These are phyloP conservation scores for Gossypium mustelinum DNA, from an alignment of 345 rosid species.

Conservation along the genomic window DNA sequence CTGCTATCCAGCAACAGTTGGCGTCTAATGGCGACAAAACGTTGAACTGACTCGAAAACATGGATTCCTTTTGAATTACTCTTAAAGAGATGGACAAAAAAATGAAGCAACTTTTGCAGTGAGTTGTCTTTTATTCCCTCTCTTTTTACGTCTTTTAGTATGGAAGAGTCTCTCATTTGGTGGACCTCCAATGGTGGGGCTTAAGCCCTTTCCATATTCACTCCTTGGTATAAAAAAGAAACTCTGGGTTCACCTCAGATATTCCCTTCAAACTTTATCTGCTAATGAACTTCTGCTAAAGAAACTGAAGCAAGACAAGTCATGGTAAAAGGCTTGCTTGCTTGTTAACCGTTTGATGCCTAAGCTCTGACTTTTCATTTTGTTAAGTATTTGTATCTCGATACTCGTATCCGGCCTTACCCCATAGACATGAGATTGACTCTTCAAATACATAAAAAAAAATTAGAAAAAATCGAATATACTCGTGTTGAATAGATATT, in stretches of 20 bases:
- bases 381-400: neutral
- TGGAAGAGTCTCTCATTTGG: neutral
- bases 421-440: neutral
- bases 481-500: too few relatives aligned
- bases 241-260: neutral
- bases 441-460: neutral
- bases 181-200: constrained; percentile 18
- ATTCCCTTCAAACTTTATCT: neutral
- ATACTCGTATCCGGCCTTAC: neutral
- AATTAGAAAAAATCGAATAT: neutral
- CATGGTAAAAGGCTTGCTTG: constrained; percentile 1
- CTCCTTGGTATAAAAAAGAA: neutral
- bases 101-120: constrained; percentile 16
- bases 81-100: constrained; percentile 5
- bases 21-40: neutral
- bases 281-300: neutral
- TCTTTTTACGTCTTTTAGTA: neutral
- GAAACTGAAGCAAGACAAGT: constrained; percentile 11
- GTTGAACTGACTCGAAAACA: neutral
- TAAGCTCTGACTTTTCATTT: neutral
- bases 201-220: constrained; percentile 5
- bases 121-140: constrained; percentile 10
- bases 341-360: neutral
- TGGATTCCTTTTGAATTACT: constrained; percentile 4
- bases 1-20: neutral